phyloP scores from a whole-genome alignment of 2,329 filamentous ascomycete genomes.

The Sclerotinia subarctica region DNA sequence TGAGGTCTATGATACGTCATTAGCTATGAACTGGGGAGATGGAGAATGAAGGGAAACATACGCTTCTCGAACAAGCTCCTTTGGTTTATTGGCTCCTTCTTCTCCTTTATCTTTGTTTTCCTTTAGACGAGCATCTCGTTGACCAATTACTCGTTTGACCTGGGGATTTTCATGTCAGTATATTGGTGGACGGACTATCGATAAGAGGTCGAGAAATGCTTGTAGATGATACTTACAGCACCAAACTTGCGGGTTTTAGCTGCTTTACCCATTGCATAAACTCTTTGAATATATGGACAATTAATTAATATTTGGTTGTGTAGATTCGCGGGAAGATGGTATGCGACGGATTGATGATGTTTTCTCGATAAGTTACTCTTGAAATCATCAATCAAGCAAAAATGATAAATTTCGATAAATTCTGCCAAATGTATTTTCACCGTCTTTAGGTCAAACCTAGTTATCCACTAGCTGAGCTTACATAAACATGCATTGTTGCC shows the following conservation, averaged over 20 bases:
- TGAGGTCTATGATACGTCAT: conserved; percentile 54
- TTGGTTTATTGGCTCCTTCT: conserved; percentile 56
- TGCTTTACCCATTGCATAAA: conserved; percentile 70
- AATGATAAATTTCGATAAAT: conserved; percentile 21
- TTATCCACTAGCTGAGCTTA: not conserved
- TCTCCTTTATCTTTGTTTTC: conserved; percentile 72
- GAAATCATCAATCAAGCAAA: conserved; percentile 1
- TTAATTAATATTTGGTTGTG: not conserved
- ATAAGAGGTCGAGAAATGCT: conserved; percentile 20
- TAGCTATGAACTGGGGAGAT: conserved; percentile 17
- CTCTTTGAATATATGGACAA: not conserved
- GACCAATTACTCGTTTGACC: conserved; percentile 79
- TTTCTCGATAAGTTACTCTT: conserved; percentile 2
- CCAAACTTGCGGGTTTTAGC: conserved; percentile 94
- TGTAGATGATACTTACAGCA: conserved; percentile 44
- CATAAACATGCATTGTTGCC: not conserved
- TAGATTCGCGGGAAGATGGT: not conserved
- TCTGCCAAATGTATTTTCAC: conserved; percentile 4
- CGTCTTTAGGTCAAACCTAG: not conserved
- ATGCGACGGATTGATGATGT: not conserved
- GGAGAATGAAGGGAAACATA: conserved; percentile 39
- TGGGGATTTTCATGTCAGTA: conserved; percentile 20
- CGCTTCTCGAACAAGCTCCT: conserved; percentile 71
- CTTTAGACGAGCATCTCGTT: conserved; percentile 76
- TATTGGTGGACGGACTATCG: conserved; percentile 21